These are phyloP conservation scores for Podosphaera leucotricha DNA, from an alignment of 2,329 filamentous ascomycete species.

Conservation along the genomic window DNA sequence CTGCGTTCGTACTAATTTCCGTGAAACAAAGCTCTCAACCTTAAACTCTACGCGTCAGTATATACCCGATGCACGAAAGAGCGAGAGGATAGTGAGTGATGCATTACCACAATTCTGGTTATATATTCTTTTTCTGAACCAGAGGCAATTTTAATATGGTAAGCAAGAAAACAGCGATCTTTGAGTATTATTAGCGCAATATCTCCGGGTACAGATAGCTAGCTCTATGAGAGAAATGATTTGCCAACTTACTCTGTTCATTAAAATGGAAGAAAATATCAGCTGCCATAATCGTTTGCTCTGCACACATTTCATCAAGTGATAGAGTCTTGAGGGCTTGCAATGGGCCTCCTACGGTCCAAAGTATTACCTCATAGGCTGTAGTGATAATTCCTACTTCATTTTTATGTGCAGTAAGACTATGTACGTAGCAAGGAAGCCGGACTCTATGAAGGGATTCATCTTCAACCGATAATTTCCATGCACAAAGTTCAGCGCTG, in stretches of 20 bases:
- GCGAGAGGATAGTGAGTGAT: background rate
- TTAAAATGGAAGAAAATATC: conserved; percentile 1
- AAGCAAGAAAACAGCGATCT: background rate
- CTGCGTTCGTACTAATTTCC: background rate
- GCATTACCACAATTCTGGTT: background rate
- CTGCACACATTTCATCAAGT: background rate
- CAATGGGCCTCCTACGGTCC: conserved; percentile 5
- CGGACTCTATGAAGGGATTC: conserved; percentile 1
- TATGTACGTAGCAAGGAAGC: conserved; percentile 2
- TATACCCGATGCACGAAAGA: background rate
- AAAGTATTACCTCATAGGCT: conserved; percentile 5
- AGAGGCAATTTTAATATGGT: background rate
- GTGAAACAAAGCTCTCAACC: background rate
- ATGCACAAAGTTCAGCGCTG: conserved; percentile 4
- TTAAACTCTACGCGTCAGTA: background rate
- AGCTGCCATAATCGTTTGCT: background rate
- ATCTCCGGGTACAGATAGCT: background rate
- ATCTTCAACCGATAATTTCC: conserved; percentile 1
- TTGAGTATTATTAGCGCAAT: background rate
- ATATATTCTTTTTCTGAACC: background rate
- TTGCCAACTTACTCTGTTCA: background rate
- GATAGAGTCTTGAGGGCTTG: conserved; percentile 1
- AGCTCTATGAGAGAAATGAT: background rate
- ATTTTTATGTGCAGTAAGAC: conserved; percentile 3
- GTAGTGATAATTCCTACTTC: conserved; percentile 6